Evolutionary conservation across 1,284 basidiomycete genomes (phyloP).

Genomic region (Singerocomus rubriflavus): DNA sequence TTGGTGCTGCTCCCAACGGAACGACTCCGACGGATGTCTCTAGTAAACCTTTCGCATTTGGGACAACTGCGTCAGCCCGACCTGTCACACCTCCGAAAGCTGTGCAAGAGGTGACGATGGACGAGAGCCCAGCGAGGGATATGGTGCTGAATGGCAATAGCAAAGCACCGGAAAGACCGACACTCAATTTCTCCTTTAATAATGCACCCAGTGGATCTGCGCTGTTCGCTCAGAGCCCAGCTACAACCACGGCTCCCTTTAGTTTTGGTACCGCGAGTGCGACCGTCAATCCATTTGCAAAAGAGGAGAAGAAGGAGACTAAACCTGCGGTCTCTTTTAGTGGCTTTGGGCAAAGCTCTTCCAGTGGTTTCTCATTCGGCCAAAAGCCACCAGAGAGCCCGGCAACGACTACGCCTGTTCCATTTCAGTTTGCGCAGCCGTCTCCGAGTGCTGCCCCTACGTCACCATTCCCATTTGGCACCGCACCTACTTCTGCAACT

Average conservation of each 20-base stretch:
- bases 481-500: conserved; percentile 33
- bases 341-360: conserved; percentile 31
- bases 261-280: conserved; percentile 25
- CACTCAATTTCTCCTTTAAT: conserved; percentile 46
- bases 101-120: conserved; percentile 62
- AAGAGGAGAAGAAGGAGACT: conserved; percentile 33
- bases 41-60: conserved; percentile 34
- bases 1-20: conserved; percentile 27
- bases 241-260: conserved; percentile 30
- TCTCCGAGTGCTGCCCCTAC: conserved; percentile 36
- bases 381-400: conserved; percentile 36
- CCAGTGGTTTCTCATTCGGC: conserved; percentile 35
- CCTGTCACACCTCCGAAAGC: conserved; percentile 56
- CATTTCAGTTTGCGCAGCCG: conserved; percentile 45
- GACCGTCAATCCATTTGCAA: conserved; percentile 30
- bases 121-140: conserved; percentile 65
- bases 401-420: conserved; percentile 34
- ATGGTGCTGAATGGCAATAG: conserved; percentile 35
- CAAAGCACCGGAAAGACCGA: conserved; percentile 36
- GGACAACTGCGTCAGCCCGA: conserved; percentile 25
- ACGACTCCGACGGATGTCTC: conserved; percentile 30
- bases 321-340: conserved; percentile 28
- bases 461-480: conserved; percentile 48
- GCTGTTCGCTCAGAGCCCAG: conserved; percentile 40
- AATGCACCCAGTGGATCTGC: conserved; percentile 31